Conservation (phyloP, 208 protist species). For the Perkinsela sp. region DNA sequence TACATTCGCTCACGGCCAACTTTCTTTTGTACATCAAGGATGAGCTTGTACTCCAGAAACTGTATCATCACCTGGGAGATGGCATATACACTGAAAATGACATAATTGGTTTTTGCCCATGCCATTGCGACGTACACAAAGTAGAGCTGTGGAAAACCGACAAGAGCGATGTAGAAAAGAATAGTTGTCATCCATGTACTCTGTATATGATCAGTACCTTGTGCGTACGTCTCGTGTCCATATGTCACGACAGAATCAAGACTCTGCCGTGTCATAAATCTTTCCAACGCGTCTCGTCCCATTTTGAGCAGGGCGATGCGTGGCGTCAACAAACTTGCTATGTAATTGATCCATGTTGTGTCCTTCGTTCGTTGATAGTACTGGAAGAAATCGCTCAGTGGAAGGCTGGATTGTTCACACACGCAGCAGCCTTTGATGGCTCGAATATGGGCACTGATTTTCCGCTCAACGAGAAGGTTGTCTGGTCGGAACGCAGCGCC, state of each 20-base stretch:
- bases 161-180: background rate
- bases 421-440: background rate
- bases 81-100: background rate
- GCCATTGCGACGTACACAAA: background rate
- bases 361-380: background rate
- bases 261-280: background rate
- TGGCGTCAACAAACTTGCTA: background rate
- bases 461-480: background rate
- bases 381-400: background rate
- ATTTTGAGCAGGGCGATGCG: background rate
- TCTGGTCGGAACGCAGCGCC: background rate
- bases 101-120: background rate
- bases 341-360: background rate
- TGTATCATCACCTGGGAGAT: conserved; percentile 1
- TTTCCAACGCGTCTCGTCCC: background rate
- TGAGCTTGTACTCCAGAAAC: too few relatives aligned
- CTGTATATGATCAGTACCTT: background rate
- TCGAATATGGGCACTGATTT: background rate
- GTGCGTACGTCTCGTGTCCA: background rate
- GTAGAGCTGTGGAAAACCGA: background rate
- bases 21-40: too few relatives aligned
- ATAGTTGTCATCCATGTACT: background rate
- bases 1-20: too few relatives aligned
- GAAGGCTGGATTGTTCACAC: background rate
- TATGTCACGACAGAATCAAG: background rate